A percentile compares a stretch with the other conserved stretches of the same genome.
phyloP scores from a whole-genome alignment of 164 flowering plant genomes.

The Vitis labrusca region DNA sequence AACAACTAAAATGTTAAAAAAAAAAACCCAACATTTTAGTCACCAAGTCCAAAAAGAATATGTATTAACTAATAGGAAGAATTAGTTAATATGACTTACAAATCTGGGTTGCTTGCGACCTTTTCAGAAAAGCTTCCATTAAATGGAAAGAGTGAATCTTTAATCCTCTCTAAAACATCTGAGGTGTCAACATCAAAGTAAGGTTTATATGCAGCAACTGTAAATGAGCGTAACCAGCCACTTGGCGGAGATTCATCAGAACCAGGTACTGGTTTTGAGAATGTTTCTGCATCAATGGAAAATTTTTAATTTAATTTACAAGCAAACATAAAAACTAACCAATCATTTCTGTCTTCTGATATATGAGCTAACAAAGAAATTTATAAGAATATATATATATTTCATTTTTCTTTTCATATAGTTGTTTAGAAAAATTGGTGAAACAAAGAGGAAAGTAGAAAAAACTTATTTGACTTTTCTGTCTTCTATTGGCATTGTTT shows the following conservation, averaged over 20 bases:
- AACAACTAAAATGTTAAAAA: too few relatives aligned
- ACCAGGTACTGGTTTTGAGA: conserved; percentile 68
- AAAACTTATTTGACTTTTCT: too few relatives aligned
- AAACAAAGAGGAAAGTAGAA: too few relatives aligned
- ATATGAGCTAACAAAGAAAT: too few relatives aligned
- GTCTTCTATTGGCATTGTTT: too few relatives aligned
- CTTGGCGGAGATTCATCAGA: conserved; percentile 67
- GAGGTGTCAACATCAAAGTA: conserved; percentile 98
- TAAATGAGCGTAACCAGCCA: conserved; percentile 78
- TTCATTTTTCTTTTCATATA: too few relatives aligned
- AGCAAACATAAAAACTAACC: neutral
- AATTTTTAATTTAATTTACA: neutral
- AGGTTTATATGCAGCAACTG: conserved; percentile 77
- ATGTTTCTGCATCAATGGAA: conserved; percentile 59
- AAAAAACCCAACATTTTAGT: neutral
- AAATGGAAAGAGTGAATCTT: conserved; percentile 87
- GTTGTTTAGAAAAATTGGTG: too few relatives aligned
- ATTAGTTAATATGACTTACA: conserved; percentile 48
- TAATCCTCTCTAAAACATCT: conserved; percentile 91
- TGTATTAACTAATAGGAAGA: neutral
- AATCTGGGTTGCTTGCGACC: conserved; percentile 76
- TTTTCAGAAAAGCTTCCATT: conserved; percentile 85
- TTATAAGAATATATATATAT: too few relatives aligned
- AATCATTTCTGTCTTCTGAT: too few relatives aligned
- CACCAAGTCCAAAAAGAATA: neutral